Evolutionary conservation across 2,329 filamentous ascomycete genomes (phyloP), one percentile per base, ranked within the genome.

Genomic region (Cyclaneusma minus): DNA sequence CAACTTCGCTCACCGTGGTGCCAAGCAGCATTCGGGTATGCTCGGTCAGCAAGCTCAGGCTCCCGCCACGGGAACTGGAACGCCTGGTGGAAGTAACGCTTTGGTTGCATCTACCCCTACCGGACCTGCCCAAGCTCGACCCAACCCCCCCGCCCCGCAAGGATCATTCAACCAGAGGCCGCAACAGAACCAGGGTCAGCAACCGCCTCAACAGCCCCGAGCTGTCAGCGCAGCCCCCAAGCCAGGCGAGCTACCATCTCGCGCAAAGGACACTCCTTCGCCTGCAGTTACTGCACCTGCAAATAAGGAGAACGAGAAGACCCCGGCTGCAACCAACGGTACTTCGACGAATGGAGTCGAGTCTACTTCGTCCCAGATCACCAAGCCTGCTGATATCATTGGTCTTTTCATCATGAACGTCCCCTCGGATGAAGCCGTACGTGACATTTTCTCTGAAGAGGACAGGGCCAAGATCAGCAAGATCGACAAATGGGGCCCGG

Each of bases 1-100:
- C 68, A 98, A 98, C 64, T 98, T 98, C 52, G 84, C 89, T 13
- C 89, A 98, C 52, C 78, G 89, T 42, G 82, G 80, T 36, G 75
- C 80, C 30, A 95, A 95, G 61, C 73, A 79, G 47, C 62, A 62
- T 36, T 49, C 50, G 52, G 32, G 45, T 51, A 37, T 52, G 40
- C 48, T 35, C 14, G 33, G 34, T 19, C 41, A 40, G 28, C 40
- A 40, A 21, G 39, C 45, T 11, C 51, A 53, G 29, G 41, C 45
- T 24, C 42, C 49, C 25, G 32, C 48, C n/a, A 43, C 49, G 24
- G 40, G 43, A 16, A 44, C 49, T 27, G 44, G 43, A 22, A 44
- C 48, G 17, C 44, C 48, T 24, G 39, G 40, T 16, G 43, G 42
- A 29, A 45, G 46, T 24, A 40, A 47, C 25, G 36, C 42, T 19